Conservation (phyloP, 768 basidiomycete species). For the Austroboletus eburneus region DNA sequence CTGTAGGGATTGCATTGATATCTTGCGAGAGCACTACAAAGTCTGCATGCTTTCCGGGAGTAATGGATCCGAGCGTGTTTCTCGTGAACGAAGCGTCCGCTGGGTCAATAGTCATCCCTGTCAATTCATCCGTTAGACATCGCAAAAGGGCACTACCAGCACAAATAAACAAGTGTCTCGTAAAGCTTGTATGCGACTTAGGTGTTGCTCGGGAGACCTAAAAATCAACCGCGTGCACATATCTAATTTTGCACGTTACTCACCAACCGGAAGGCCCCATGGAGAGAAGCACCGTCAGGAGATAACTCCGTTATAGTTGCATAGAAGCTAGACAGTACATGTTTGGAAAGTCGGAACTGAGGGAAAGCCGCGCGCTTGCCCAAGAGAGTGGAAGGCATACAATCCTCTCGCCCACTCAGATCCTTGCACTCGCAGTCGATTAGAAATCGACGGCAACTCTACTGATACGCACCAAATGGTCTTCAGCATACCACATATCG, state of each 20-base stretch:
- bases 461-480: constrained; percentile 56
- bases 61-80: constrained; percentile 66
- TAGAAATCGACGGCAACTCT: background rate
- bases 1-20: constrained; percentile 62
- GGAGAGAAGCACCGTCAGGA: constrained; percentile 64
- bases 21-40: constrained; percentile 81
- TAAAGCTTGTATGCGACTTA: constrained; percentile 74
- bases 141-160: background rate
- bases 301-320: constrained; percentile 81
- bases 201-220: constrained; percentile 80
- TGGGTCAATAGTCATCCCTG: constrained; percentile 84
- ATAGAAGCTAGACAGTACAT: constrained; percentile 82
- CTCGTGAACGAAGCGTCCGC: constrained; percentile 88
- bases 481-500: constrained; percentile 89
- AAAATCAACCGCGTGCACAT: background rate
- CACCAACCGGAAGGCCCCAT: constrained; percentile 84
- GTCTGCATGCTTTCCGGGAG: constrained; percentile 77
- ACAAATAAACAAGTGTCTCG: constrained; percentile 51
- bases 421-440: constrained; percentile 44
- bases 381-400: constrained; percentile 79
- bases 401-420: constrained; percentile 78
- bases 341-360: constrained; percentile 86
- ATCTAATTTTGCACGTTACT: constrained; percentile 14
- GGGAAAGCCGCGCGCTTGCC: constrained; percentile 65
- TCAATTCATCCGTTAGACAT: background rate